Conservation (phyloP, 805 yeast species). For the Cyberlindnera americana region DNA sequence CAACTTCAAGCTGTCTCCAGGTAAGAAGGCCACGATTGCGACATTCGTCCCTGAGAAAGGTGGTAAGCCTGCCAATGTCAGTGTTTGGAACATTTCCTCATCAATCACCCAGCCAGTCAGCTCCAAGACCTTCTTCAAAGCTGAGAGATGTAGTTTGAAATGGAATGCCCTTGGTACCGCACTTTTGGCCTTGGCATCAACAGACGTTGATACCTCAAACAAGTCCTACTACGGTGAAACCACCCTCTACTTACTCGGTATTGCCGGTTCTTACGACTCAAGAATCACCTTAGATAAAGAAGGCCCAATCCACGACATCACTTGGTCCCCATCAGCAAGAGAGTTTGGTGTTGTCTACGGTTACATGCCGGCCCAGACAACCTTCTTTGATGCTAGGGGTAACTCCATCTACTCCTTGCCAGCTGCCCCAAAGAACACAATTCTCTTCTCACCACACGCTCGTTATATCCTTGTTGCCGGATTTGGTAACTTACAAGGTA, state of each 20-base stretch:
- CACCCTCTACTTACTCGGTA: conserved; percentile 82
- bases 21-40: conserved; percentile 85
- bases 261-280: conserved; percentile 88
- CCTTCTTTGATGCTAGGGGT: conserved; percentile 93
- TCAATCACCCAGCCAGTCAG: conserved; percentile 63
- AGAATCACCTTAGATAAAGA: conserved; percentile 84
- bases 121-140: conserved; percentile 88
- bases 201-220: conserved; percentile 93
- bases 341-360: conserved; percentile 98
- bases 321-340: conserved; percentile 95
- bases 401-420: conserved; percentile 80
- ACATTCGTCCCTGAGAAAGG: conserved; percentile 82
- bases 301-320: conserved; percentile 96
- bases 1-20: conserved; percentile 76
- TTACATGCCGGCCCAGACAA: conserved; percentile 94
- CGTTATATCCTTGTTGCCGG: conserved; percentile 91
- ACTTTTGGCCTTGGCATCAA: conserved; percentile 84
- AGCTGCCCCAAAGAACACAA: conserved; percentile 83
- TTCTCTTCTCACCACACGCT: conserved; percentile 91
- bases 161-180: conserved; percentile 98
- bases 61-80: conserved; percentile 87
- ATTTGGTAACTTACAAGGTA: conserved; percentile 96
- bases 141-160: conserved; percentile 85
- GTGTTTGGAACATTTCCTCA: conserved; percentile 73
- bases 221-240: conserved; percentile 97